These are phyloP conservation scores for Posidonia australis DNA, from an alignment of 106 monocot genomes.

Conservation along the genomic window DNA sequence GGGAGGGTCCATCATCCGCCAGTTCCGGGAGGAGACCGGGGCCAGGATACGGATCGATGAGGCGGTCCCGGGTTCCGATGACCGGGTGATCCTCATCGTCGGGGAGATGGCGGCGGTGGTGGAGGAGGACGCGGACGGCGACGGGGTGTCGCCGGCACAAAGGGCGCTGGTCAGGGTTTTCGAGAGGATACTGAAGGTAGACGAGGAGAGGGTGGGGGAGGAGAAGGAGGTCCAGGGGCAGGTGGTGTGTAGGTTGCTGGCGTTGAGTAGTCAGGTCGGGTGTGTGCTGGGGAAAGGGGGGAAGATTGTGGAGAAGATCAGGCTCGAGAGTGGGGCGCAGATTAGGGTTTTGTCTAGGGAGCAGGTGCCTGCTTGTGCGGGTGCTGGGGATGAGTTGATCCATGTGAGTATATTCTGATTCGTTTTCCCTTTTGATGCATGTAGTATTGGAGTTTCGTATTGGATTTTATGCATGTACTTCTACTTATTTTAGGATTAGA, in stretches of 20 bases:
- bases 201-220: conserved; percentile 25
- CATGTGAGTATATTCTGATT: conserved; percentile 30
- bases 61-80: conserved; percentile 36
- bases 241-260: conserved; percentile 43
- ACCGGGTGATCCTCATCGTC: conserved; percentile 35
- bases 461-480: neutral
- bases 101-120: neutral
- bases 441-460: neutral
- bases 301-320: conserved; percentile 57
- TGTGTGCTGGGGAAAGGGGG: conserved; percentile 66
- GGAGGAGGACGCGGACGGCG: conserved; percentile 1
- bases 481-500: neutral
- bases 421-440: neutral
- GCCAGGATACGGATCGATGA: conserved; percentile 40
- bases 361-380: conserved; percentile 40
- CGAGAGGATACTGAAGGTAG: conserved; percentile 38
- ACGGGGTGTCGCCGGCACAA: conserved; percentile 34
- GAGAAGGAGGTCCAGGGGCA: conserved; percentile 17
- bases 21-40: conserved; percentile 36
- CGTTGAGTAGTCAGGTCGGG: conserved; percentile 26
- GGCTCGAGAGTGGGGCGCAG: conserved; percentile 53
- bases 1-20: conserved; percentile 36
- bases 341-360: conserved; percentile 47
- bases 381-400: conserved; percentile 49
- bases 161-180: conserved; percentile 55